These are phyloP conservation scores for Scleroderma citrinum DNA, from an alignment of 768 basidiomycete genomes.

Conservation along the genomic window DNA sequence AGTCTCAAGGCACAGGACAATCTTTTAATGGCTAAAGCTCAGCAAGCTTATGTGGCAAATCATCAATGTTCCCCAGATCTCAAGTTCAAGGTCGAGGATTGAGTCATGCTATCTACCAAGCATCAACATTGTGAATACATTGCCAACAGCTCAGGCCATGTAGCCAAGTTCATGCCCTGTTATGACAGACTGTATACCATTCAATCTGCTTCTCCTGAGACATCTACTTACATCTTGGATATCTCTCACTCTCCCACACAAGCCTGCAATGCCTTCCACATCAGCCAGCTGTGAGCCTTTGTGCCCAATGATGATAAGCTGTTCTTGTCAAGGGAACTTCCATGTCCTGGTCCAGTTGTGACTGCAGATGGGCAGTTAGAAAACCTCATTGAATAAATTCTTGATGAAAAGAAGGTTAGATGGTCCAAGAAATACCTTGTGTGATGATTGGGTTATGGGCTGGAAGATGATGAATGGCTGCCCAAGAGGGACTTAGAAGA, in stretches of 20 bases:
- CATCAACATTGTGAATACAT: too few relatives aligned
- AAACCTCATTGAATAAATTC: constrained; percentile 8
- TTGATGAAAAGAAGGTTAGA: background rate
- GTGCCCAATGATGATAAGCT: constrained; percentile 6
- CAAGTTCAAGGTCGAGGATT: too few relatives aligned
- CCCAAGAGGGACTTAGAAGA: constrained; percentile 17
- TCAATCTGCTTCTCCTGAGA: background rate
- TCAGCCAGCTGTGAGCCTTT: background rate
- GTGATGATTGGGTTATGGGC: constrained; percentile 25
- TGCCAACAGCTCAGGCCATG: too few relatives aligned
- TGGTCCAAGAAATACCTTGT: constrained; percentile 12
- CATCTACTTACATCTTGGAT: constrained; percentile 11
- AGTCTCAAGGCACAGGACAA: too few relatives aligned
- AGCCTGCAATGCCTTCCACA: constrained; percentile 13
- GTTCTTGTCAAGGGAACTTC: constrained; percentile 1
- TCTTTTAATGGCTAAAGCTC: too few relatives aligned
- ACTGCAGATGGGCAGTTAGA: constrained; percentile 7
- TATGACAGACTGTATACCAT: background rate
- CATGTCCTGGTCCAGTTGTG: constrained; percentile 4
- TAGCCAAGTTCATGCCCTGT: background rate
- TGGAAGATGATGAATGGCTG: constrained; percentile 27
- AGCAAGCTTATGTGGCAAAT: too few relatives aligned
- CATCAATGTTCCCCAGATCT: too few relatives aligned
- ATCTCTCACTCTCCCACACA: constrained; percentile 6
- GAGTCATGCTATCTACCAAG: too few relatives aligned